Evolutionary conservation across 2,329 filamentous ascomycete genomes (phyloP).

Genomic region (Escovopsis sp.): DNA sequence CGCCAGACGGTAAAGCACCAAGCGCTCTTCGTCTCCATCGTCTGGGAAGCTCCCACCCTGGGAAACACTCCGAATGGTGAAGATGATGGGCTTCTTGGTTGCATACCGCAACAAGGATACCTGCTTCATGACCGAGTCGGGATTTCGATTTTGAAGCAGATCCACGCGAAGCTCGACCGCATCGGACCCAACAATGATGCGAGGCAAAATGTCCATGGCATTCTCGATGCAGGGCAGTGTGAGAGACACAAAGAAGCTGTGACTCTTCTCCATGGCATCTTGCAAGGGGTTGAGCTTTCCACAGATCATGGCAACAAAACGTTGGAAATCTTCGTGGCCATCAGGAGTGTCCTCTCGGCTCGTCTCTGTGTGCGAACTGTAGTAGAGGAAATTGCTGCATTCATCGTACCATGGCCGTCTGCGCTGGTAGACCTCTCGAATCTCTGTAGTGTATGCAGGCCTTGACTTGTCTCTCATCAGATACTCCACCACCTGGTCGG

Average conservation of each 20-base stretch:
- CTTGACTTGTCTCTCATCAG: constrained; percentile 77
- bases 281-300: constrained; percentile 31
- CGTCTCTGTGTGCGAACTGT: constrained; percentile 50
- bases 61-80: constrained; percentile 71
- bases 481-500: constrained; percentile 77
- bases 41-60: constrained; percentile 88
- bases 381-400: constrained; percentile 90
- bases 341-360: constrained; percentile 9
- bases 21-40: constrained; percentile 51
- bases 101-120: constrained; percentile 62
- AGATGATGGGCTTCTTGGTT: constrained; percentile 70
- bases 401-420: constrained; percentile 81
- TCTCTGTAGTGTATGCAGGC: constrained; percentile 85
- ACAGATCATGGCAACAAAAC: constrained; percentile 26
- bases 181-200: constrained; percentile 71
- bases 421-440: constrained; percentile 78
- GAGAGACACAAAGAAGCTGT: constrained; percentile 86
- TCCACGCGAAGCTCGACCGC: constrained; percentile 92
- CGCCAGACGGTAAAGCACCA: constrained; percentile 62
- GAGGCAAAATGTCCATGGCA: constrained; percentile 49
- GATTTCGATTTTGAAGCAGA: constrained; percentile 59
- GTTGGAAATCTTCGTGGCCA: constrained; percentile 21
- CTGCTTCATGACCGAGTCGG: constrained; percentile 70
- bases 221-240: constrained; percentile 63
- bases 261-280: constrained; percentile 36